Conservation (phyloP, 2,329 filamentous ascomycete genomes). For the Fragosphaeria purpurea region DNA sequence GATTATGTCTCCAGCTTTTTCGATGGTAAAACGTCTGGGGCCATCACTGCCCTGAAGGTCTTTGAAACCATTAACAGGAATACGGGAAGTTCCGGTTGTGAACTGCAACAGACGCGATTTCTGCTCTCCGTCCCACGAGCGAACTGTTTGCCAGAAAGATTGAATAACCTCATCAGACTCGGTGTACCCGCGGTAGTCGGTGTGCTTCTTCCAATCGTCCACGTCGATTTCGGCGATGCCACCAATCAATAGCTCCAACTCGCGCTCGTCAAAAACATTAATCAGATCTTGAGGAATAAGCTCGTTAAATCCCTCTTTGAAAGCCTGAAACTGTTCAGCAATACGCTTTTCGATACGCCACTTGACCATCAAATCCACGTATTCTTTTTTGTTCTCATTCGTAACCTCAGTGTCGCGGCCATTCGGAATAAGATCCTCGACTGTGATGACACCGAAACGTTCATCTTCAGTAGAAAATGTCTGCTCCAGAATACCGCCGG, state of each 20-base stretch:
- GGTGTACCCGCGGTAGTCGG: conserved; percentile 96
- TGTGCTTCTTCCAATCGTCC: conserved; percentile 99
- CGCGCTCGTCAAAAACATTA: conserved; percentile 97
- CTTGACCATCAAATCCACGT: conserved; percentile 96
- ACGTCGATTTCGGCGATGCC: conserved; percentile 99
- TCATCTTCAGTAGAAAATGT: conserved; percentile 97
- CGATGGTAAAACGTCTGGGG: conserved; percentile 90
- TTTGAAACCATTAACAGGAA: conserved; percentile 98
- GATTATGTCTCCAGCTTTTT: conserved; percentile 84
- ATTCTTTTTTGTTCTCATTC: conserved; percentile 98
- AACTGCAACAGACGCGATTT: conserved; percentile 95
- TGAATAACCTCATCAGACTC: conserved; percentile 95
- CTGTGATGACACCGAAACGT: conserved; percentile 87
- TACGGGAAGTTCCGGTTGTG: conserved; percentile 92
- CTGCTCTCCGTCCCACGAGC: conserved; percentile 95
- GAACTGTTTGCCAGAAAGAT: conserved; percentile 97
- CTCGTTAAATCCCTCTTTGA: conserved; percentile 95
- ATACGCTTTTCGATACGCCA: conserved; percentile 99
- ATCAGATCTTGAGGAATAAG: conserved; percentile 92
- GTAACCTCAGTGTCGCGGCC: conserved; percentile 91
- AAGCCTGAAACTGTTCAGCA: conserved; percentile 95
- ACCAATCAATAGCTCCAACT: conserved; percentile 90
- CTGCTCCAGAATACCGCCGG: conserved; percentile 81
- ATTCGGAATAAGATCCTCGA: conserved; percentile 84
- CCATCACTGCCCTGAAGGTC: conserved; percentile 96